Evolutionary conservation across 1,139 yeast genomes (phyloP).

Genomic region (Protomyces pachydermus): DNA sequence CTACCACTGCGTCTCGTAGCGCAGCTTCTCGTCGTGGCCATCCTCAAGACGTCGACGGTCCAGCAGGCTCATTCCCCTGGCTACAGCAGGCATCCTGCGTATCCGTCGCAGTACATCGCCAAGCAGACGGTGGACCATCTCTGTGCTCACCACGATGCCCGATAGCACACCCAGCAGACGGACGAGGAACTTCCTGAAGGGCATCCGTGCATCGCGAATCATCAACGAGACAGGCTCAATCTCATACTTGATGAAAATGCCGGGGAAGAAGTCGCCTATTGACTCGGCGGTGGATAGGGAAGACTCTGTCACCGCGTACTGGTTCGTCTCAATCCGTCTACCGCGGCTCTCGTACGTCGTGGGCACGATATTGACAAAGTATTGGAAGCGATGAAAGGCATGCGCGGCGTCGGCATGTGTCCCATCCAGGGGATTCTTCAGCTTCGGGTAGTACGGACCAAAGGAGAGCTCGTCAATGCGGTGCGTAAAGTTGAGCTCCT

Average conservation of each 20-base stretch:
- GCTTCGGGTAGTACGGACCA: conserved; percentile 82
- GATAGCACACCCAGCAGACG: conserved; percentile 76
- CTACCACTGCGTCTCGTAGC: too few species aligned
- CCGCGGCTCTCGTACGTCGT: conserved; percentile 66
- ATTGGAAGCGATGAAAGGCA: conserved; percentile 44
- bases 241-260: conserved; percentile 75
- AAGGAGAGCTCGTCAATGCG: conserved; percentile 80
- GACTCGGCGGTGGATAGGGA: conserved; percentile 34
- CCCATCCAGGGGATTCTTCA: conserved; percentile 77
- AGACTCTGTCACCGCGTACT: conserved; percentile 71
- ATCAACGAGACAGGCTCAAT: conserved; percentile 79
- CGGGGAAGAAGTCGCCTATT: conserved; percentile 48
- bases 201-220: conserved; percentile 64
- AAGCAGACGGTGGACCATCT: conserved; percentile 38
- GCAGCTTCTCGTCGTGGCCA: too few species aligned
- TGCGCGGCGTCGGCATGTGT: conserved; percentile 17
- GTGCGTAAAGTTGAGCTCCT: conserved; percentile 69
- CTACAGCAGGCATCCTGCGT: neutral
- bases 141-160: conserved; percentile 54
- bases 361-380: conserved; percentile 77
- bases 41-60: neutral
- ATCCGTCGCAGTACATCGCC: neutral
- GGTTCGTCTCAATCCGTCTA: conserved; percentile 69
- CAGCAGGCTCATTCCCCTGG: conserved; percentile 7
- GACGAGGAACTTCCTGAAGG: conserved; percentile 72